Conservation (phyloP, 75 land plant genomes). For the Cryptomeria japonica region DNA sequence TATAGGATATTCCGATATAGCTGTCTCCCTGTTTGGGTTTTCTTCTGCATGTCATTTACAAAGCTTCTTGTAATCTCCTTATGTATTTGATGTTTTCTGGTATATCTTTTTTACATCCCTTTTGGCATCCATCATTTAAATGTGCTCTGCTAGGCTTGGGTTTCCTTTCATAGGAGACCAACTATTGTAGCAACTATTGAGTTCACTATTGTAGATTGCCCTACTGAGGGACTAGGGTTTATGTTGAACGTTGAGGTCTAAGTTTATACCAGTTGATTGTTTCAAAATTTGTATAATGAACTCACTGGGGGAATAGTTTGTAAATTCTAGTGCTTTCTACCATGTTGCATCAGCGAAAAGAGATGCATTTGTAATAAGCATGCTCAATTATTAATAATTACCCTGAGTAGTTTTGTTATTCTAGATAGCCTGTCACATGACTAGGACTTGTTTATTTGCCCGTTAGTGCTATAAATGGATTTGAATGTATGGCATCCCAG, state of each 20-base stretch:
- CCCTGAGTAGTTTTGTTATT: too few species aligned
- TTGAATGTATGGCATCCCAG: background rate
- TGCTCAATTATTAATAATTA: too few species aligned
- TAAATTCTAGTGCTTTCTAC: background rate
- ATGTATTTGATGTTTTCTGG: background rate
- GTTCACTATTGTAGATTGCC: background rate
- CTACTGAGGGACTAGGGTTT: background rate
- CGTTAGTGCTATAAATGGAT: too few species aligned
- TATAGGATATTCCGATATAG: background rate
- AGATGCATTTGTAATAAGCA: background rate
- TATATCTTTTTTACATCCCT: background rate
- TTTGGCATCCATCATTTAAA: background rate
- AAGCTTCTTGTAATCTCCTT: background rate
- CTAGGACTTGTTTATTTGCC: background rate
- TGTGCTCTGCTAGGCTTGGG: background rate
- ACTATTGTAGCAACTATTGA: background rate
- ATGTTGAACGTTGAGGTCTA: background rate
- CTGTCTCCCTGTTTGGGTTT: background rate
- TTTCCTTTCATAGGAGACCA: background rate
- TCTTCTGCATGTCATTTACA: background rate
- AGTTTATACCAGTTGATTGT: background rate
- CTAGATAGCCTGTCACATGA: background rate
- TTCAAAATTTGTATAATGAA: background rate
- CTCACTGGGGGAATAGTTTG: background rate
- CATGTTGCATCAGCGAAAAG: background rate